phyloP scores from a whole-genome alignment of 345 rosid genomes.

The Dimocarpus longan region DNA sequence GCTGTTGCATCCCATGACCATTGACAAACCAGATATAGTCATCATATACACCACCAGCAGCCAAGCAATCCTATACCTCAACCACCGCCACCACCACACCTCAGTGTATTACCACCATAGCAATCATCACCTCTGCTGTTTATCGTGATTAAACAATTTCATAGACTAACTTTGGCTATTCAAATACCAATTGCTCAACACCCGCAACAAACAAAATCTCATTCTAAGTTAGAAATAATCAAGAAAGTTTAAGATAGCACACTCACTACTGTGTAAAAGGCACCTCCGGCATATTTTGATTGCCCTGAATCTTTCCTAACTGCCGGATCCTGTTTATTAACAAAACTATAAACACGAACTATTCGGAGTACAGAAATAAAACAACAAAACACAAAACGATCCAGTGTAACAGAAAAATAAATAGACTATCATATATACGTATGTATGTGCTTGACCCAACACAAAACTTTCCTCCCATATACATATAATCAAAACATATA shows the following conservation, averaged over 20 bases:
- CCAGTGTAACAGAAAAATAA: background rate
- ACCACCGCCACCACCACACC: background rate
- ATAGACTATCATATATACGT: background rate
- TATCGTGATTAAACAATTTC: background rate
- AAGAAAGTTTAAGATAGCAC: constrained; percentile 19
- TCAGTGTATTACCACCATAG: background rate
- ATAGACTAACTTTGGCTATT: background rate
- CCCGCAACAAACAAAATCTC: constrained; percentile 2
- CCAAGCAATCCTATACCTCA: background rate
- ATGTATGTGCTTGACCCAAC: background rate
- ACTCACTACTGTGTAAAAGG: constrained; percentile 56
- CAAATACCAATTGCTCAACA: constrained; percentile 3
- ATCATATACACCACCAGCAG: background rate
- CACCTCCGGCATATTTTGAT: constrained; percentile 59
- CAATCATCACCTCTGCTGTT: background rate
- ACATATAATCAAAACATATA: background rate
- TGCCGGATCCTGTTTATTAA: constrained; percentile 43
- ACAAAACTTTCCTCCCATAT: background rate
- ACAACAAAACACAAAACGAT: background rate
- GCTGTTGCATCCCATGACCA: too few species aligned
- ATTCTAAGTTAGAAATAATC: background rate
- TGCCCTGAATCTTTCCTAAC: constrained; percentile 46
- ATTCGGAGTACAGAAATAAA: background rate
- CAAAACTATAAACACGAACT: constrained; percentile 16
- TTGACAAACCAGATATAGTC: background rate